Evolutionary conservation across 225 moss, liverwort and hornwort species (phyloP).

Genomic region (Rhytidiadelphus loreus): DNA sequence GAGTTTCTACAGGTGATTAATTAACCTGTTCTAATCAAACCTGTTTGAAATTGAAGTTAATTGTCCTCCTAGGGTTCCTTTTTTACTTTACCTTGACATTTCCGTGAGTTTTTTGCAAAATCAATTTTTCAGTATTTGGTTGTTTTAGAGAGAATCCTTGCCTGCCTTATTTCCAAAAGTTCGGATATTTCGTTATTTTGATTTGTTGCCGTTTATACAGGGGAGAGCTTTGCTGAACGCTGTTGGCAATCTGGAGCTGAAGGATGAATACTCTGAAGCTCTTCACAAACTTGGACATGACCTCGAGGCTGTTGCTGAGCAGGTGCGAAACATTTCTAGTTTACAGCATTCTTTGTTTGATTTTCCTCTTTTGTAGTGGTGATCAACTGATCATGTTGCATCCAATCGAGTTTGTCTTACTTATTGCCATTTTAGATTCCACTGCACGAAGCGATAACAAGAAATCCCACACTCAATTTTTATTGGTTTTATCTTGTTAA

Average conservation of each 20-base stretch:
- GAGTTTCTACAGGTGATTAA: conserved; percentile 74
- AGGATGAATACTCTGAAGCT: conserved; percentile 64
- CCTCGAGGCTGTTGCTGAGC: conserved; percentile 76
- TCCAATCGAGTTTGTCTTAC: background rate
- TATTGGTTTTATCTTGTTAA: background rate
- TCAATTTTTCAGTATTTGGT: background rate
- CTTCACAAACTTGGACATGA: conserved; percentile 78
- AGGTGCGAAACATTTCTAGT: conserved; percentile 23
- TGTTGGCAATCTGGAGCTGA: conserved; percentile 82
- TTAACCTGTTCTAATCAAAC: background rate
- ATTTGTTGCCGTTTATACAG: conserved; percentile 9
- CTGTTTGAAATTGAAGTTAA: background rate
- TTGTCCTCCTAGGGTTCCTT: background rate
- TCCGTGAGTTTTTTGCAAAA: background rate
- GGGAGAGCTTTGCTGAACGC: conserved; percentile 84
- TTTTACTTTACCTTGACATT: background rate
- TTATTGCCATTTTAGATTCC: background rate
- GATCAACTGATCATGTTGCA: background rate
- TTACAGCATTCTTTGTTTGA: background rate
- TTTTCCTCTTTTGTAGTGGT: background rate
- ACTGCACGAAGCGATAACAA: background rate
- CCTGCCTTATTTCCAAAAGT: background rate
- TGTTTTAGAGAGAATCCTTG: background rate
- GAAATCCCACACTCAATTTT: background rate
- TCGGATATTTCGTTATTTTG: background rate